A percentile compares a stretch with the other conserved stretches of the same genome.
Conservation (phyloP, 2,329 filamentous ascomycete genomes). For the Aureobasidium sp. region DNA sequence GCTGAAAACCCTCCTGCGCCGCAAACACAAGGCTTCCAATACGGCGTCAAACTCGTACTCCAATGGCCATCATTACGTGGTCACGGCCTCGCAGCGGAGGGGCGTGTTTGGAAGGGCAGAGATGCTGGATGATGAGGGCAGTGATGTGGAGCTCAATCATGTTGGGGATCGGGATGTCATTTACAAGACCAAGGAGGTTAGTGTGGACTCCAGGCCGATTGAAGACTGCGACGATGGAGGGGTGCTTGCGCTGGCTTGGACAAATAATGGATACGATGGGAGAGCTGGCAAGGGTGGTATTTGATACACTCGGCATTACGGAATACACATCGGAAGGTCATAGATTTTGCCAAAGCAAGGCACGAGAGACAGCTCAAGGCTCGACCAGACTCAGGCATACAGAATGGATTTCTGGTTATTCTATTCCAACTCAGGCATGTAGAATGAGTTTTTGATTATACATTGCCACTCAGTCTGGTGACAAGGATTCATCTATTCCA, state of each 20-base stretch:
- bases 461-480: no score
- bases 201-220: not conserved
- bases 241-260: not conserved
- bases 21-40: not conserved
- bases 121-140: not conserved
- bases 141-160: conserved; percentile 3
- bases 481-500: no score
- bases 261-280: not conserved
- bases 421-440: not conserved
- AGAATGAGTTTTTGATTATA: not conserved
- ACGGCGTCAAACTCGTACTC: not conserved
- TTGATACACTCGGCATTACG: not conserved
- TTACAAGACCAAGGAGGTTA: conserved; percentile 2
- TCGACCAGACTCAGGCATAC: no score
- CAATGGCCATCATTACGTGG: not conserved
- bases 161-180: not conserved
- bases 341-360: no score
- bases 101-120: not conserved
- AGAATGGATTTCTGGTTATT: no score
- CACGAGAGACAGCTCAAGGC: no score
- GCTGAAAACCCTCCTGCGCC: not conserved
- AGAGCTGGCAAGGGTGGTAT: not conserved
- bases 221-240: not conserved
- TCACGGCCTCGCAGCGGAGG: not conserved
- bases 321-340: not conserved